phyloP scores from a whole-genome alignment of 768 basidiomycete genomes.

The Collybia nuda region DNA sequence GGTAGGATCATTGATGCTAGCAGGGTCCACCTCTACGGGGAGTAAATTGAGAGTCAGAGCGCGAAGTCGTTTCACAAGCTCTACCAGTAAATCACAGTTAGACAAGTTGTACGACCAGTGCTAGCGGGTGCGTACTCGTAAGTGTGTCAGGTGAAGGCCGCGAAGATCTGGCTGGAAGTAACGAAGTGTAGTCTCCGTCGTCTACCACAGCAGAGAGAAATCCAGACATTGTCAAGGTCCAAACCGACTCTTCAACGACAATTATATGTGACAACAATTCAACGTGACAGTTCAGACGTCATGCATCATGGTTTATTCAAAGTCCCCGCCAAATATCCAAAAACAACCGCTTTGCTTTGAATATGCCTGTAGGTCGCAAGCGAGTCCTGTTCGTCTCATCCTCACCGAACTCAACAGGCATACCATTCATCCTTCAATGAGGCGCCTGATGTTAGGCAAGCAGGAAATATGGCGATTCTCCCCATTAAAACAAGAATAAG shows the following conservation, averaged over 20 bases:
- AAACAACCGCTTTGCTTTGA: slow-evolving; percentile 24
- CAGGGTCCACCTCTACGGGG: slow-evolving; percentile 75
- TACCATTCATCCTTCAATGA: slow-evolving; percentile 97
- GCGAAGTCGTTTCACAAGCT: slow-evolving; percentile 78
- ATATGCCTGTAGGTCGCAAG: slow-evolving; percentile 52
- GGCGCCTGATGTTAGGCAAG: slow-evolving; percentile 72
- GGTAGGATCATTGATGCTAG: slow-evolving; percentile 69
- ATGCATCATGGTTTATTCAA: slow-evolving; percentile 22
- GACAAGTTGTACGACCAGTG: background rate
- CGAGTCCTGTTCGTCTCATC: background rate
- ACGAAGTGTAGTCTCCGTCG: slow-evolving; percentile 41
- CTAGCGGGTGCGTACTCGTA: slow-evolving; percentile 53
- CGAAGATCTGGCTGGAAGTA: slow-evolving; percentile 44
- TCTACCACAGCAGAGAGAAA: slow-evolving; percentile 24
- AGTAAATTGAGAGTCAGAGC: slow-evolving; percentile 74
- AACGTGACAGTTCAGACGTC: slow-evolving; percentile 22
- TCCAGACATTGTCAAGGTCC: slow-evolving; percentile 27
- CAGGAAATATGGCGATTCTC: slow-evolving; percentile 88
- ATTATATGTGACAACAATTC: too few relatives aligned
- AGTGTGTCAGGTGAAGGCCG: slow-evolving; percentile 70
- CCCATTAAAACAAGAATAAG: slow-evolving; percentile 91
- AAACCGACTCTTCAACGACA: too few relatives aligned
- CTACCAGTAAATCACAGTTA: slow-evolving; percentile 34
- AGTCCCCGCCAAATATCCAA: slow-evolving; percentile 27
- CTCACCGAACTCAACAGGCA: slow-evolving; percentile 52